These are phyloP conservation scores for Xanthoconium stramineum DNA, from an alignment of 768 basidiomycete genomes.

Conservation along the genomic window DNA sequence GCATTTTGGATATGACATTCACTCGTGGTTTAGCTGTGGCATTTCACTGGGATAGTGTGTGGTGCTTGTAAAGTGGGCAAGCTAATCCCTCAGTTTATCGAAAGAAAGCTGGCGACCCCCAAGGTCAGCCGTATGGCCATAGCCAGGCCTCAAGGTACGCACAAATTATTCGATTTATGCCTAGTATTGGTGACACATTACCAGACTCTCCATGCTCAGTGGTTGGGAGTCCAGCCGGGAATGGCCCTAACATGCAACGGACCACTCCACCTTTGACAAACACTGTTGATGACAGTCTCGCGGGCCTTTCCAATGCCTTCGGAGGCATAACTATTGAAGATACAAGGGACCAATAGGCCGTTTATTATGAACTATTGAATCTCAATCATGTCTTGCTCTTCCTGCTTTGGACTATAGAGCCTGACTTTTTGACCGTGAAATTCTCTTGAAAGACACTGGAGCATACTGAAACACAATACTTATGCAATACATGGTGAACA, in stretches of 20 bases:
- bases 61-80: constrained; percentile 60
- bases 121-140: constrained; percentile 45
- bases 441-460: no score
- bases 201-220: constrained; percentile 17
- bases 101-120: constrained; percentile 34
- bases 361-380: no score
- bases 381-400: no score
- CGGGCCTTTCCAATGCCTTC: constrained; percentile 10
- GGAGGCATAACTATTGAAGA: constrained; percentile 10
- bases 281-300: constrained; percentile 4
- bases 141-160: constrained; percentile 42
- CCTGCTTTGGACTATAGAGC: no score
- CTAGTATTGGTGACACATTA: neutral
- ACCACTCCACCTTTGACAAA: neutral
- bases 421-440: no score
- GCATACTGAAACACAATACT: no score
- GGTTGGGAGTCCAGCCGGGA: neutral
- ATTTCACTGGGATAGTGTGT: constrained; percentile 45
- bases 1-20: neutral
- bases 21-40: neutral
- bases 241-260: neutral
- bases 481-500: no score
- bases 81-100: constrained; percentile 54
- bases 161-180: neutral
- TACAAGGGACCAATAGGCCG: neutral